These are phyloP conservation scores for Rosa lucieae DNA, from an alignment of 306 rosid genomes.

Conservation along the genomic window DNA sequence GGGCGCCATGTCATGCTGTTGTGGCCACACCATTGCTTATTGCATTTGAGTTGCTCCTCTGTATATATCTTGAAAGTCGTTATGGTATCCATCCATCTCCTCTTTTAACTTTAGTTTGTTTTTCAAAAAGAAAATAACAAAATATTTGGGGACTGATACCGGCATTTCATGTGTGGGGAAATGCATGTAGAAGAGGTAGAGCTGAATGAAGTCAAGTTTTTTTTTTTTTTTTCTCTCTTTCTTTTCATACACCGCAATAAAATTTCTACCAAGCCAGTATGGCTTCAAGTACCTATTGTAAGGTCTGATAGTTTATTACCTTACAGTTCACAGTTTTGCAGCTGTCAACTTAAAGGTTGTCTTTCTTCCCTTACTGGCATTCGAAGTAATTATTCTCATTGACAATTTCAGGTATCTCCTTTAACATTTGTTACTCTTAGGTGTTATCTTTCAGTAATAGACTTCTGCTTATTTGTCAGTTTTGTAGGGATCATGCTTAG, in stretches of 20 bases:
- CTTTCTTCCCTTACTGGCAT: constrained; percentile 87
- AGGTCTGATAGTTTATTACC: constrained; percentile 27
- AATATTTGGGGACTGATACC: constrained; percentile 10
- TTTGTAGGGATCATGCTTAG: background rate
- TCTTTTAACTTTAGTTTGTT: constrained; percentile 8
- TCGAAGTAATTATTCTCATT: constrained; percentile 73
- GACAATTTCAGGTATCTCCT: constrained; percentile 92
- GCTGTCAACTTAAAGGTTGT: constrained; percentile 86
- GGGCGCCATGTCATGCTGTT: constrained; percentile 99
- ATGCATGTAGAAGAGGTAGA: background rate
- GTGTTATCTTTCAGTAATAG: background rate
- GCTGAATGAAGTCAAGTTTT: background rate
- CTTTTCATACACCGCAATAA: background rate
- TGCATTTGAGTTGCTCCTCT: constrained; percentile 95
- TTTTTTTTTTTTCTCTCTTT: no score
- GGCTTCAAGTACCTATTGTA: constrained; percentile 7
- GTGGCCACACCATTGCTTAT: constrained; percentile 89
- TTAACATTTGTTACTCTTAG: background rate
- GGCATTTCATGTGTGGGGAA: background rate
- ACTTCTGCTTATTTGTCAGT: background rate
- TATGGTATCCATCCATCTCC: constrained; percentile 50
- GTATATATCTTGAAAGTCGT: constrained; percentile 90
- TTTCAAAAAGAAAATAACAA: background rate
- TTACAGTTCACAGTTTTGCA: constrained; percentile 62
- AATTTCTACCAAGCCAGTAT: background rate